Conservation (phyloP, 495 filamentous ascomycete species). For the Aspergillus indologenus region DNA sequence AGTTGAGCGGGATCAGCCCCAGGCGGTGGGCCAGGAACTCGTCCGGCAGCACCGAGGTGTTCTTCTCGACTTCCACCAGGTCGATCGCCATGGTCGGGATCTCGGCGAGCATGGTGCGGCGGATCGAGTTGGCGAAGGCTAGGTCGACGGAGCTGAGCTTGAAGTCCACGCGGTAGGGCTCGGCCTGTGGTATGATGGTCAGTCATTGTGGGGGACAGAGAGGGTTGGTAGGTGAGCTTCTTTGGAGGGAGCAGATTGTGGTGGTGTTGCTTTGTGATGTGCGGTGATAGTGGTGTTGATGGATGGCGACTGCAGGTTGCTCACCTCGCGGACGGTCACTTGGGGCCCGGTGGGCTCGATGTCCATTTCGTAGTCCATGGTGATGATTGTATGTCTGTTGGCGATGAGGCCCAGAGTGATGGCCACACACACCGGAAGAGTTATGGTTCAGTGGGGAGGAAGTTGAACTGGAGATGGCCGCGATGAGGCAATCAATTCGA, state of each 20-base stretch:
- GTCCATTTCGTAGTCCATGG: conserved; percentile 70
- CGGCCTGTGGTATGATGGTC: conserved; percentile 50
- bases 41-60: conserved; percentile 92
- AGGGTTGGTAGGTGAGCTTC: too few species aligned
- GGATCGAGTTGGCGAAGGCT: conserved; percentile 90
- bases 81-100: conserved; percentile 95
- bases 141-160: conserved; percentile 75
- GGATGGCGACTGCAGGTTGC: conserved; percentile 1
- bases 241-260: neutral
- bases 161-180: conserved; percentile 72
- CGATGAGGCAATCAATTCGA: neutral
- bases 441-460: neutral
- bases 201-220: neutral
- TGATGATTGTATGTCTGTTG: conserved; percentile 14
- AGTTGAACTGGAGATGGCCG: conserved; percentile 3
- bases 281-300: conserved; percentile 6
- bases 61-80: conserved; percentile 85
- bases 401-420: conserved; percentile 2
- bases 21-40: conserved; percentile 94
- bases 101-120: conserved; percentile 89
- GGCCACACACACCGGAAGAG: neutral
- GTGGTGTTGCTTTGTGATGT: conserved; percentile 7
- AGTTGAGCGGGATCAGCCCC: conserved; percentile 84
- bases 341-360: conserved; percentile 63
- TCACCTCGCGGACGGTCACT: conserved; percentile 69